Evolutionary conservation across 1,284 basidiomycete species (phyloP), one percentile per base, ranked within the genome.

Genomic region (Leccinum fuscescens): DNA sequence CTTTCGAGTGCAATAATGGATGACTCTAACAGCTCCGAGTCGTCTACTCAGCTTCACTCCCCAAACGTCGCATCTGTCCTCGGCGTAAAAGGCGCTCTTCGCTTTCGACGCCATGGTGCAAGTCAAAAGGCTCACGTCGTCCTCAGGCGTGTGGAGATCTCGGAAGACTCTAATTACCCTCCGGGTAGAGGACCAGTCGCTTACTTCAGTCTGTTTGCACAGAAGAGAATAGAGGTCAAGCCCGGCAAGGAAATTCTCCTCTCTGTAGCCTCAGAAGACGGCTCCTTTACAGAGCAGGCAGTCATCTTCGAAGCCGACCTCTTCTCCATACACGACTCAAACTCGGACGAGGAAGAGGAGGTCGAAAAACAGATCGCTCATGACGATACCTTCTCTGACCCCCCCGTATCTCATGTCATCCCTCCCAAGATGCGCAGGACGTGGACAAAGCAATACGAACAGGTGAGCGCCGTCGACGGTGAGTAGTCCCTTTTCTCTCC

Each of bases 241-340:
- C 82, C 86, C 9, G 86, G 86, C 59, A 86, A 85, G 71, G 84
- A 86, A 72, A 82, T 88, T 53, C 77, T 87, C 44, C 78, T 88
- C 58, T 79, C 84, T 5, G 75, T 88, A 37, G 80, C 79, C 52
- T 75, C 78, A 33, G 76, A 75, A 46, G 80, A 84, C 63, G 80
- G 81, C 39, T 72, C 74, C 9, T 81, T 82, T 71, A 80, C 80
- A 58, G 84, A 85, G 60, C 77, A 77, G 60, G 75, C 84, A 2
- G 78, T 88, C 64, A 70, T 86, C 48, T 78, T 88, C 64, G 82
- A 84, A 65, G 86, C 78, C 20, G 79, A 82, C 70, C 62, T 82
- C 12, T 61, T 79, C 6, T 51, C 67, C 50, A 62, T 66, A 53
- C 54, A 65, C 20, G 74, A 71, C 54, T 76, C 79, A 55, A 72